Base-by-base conservation (phyloP, 2,329 filamentous ascomycete species). In the Penicillium sclerotigenum region DNA sequence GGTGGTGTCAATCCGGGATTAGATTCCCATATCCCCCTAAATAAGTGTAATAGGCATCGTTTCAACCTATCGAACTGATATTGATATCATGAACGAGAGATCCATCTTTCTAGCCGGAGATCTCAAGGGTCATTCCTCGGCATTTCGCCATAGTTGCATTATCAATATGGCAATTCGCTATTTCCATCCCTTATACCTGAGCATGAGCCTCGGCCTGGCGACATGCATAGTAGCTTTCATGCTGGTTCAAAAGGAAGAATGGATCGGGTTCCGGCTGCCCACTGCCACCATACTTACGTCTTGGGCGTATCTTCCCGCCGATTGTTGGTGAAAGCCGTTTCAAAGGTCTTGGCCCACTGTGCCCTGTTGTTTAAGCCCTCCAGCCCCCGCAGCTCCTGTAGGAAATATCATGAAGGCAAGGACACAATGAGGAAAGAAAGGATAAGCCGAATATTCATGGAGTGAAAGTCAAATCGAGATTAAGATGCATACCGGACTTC, bases 261-360 rank as follows among this genome's bases (percentile, higher is more conserved):
- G 66, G 38, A 4, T 66, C 62, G 5, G 73, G 73, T 64, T 74
- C 66, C 4, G 68, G 63, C 51, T 70, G 60, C n/a, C 62, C 64
- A 49, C 61, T 63, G 1, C 68, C 66, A 24, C 71, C 72, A 47
- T 70, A 66, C 4, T 65, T 68, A n/a, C 4, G 54, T 66, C 54
- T 67, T 54, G 18, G 67, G 67, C 1, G 65, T 66, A 45, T 74
- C 67, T 8, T 58, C 48, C 16, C 67, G 65, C 20, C 48, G 52
- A 33, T 52, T 40, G 16, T 47, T 41, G 7, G 60, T 57, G 47
- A 75, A 75, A 24, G 74, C 59, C 45, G 71, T 59, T 58, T 76
- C 72, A 49, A 76, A 76, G 0, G 72, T 75, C 64, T 75, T 73
- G 38, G 73, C 72, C 73, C 74, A 76, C 53, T 75, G 71, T 16